A percentile compares a stretch with the other conserved stretches of the same genome.
Evolutionary conservation across 805 yeast genomes (phyloP).

Genomic region (Blastobotrys robertii): DNA sequence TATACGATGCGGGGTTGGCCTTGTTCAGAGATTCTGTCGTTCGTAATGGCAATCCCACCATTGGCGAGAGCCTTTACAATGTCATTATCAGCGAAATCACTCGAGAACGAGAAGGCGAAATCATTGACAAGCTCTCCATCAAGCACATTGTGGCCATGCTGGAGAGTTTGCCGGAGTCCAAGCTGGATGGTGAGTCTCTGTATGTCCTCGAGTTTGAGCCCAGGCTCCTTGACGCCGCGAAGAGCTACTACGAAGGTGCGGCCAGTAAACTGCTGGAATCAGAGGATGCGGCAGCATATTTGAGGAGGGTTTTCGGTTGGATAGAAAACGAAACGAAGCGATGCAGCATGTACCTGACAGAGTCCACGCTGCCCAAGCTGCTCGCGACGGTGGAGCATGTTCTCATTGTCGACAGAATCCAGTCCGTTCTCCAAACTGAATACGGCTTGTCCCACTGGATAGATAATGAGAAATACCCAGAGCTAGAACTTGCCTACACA

Average conservation of each 20-base stretch:
- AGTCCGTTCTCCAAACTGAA: constrained; percentile 41
- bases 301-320: constrained; percentile 42
- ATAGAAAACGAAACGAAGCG: constrained; percentile 55
- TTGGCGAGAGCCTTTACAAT: constrained; percentile 42
- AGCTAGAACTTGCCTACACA: constrained; percentile 39
- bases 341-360: constrained; percentile 44
- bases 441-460: constrained; percentile 53
- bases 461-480: constrained; percentile 33
- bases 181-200: constrained; percentile 39
- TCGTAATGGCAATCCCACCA: constrained; percentile 36
- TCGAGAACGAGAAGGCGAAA: constrained; percentile 45
- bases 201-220: constrained; percentile 63
- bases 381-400: constrained; percentile 48
- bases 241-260: constrained; percentile 41
- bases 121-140: constrained; percentile 48
- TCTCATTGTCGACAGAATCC: constrained; percentile 47
- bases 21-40: constrained; percentile 55
- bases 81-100: constrained; percentile 47
- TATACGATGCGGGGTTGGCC: constrained; percentile 65
- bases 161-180: constrained; percentile 39
- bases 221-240: constrained; percentile 43
- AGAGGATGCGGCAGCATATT: constrained; percentile 44
- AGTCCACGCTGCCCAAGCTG: constrained; percentile 43
- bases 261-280: constrained; percentile 36
- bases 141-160: constrained; percentile 60